Conservation (phyloP, 768 basidiomycete species). For the Termitomyces sp. region DNA sequence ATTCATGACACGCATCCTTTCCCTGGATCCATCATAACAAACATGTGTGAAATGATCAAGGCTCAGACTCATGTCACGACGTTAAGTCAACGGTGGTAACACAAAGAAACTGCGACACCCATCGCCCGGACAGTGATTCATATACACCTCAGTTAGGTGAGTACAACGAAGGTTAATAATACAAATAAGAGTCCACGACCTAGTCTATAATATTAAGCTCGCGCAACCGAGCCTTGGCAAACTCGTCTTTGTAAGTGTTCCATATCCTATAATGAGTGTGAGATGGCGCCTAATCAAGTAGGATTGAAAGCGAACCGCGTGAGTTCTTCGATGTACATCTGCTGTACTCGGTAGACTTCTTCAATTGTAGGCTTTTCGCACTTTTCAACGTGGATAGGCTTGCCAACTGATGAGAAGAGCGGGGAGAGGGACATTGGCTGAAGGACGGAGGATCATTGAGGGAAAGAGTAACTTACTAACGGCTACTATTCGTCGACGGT, state of each 20-base stretch:
- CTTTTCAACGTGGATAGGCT: conserved; percentile 76
- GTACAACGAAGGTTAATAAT: neutral
- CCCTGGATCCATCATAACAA: too few relatives aligned
- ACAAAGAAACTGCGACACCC: neutral
- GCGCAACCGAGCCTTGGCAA: conserved; percentile 74
- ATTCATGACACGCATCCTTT: too few relatives aligned
- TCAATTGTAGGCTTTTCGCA: conserved; percentile 79
- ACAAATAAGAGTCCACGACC: conserved; percentile 14
- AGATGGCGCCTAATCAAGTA: neutral
- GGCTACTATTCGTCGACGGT: conserved; percentile 90
- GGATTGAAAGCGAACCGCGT: conserved; percentile 53
- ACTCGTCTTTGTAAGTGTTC: conserved; percentile 93
- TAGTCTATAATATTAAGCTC: conserved; percentile 78
- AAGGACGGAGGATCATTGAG: neutral
- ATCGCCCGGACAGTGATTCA: neutral
- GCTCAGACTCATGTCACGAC: neutral
- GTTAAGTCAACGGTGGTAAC: neutral
- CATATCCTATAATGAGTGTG: conserved; percentile 60
- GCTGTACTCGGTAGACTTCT: conserved; percentile 73
- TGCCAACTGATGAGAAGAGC: conserved; percentile 55
- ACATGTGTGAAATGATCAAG: neutral
- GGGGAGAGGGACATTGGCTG: neutral
- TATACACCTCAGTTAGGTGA: neutral
- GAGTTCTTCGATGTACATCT: conserved; percentile 87
- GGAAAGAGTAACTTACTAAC: conserved; percentile 67